Base-by-base conservation (phyloP, 768 basidiomycete species). In the Xerocomus potaroensis region DNA sequence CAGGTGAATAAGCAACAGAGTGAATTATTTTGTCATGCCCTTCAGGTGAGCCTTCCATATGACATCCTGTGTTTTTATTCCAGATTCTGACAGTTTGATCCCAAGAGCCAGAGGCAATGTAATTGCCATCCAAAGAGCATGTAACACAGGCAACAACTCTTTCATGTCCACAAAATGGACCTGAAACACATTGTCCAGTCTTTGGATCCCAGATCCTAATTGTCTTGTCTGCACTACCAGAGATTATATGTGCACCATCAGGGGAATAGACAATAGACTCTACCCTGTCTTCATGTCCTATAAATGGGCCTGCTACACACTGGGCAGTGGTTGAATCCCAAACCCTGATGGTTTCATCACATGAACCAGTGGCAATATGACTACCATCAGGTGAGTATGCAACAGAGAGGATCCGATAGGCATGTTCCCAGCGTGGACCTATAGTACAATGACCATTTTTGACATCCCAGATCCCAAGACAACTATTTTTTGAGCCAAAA, bases 331-430 rank as follows among this genome's bases (percentile, higher is more conserved):
- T 10, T 24, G 48, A 14, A 21, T 58, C 32, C 63, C 60, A 67
- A 2, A 65, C 14, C 8, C 38, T 51, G 9, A 65, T 48, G 4
- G 56, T 58, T n/a, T n/a, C n/a, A 6, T 62, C 60, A 1, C 12
- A 2, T 36, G 56, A 43, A 8, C 49, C 54, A 44, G 62, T 61
- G 9, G n/a, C 49, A 48, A 61, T 8, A 12, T 55, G 29, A 5
- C 26, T 43, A 1, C 55, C 41, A 9, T 62, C 52, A 23, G 67
- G 64, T 27, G 68, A 44, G 64, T 41, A 51, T 45, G 54, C 48
- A 45, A 57, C 44, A 51, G 43, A 40, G 10, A 29, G 7, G 8
- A 57, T 8, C 2, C 1, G 1, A 1, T 0, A 0, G 3, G 9
- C 27, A 3, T 58, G 55, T 1, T 52, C 57, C 3, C 26, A 11